These are phyloP conservation scores for Diutina ranongensis DNA, from an alignment of 1,139 yeast species.

Conservation along the genomic window DNA sequence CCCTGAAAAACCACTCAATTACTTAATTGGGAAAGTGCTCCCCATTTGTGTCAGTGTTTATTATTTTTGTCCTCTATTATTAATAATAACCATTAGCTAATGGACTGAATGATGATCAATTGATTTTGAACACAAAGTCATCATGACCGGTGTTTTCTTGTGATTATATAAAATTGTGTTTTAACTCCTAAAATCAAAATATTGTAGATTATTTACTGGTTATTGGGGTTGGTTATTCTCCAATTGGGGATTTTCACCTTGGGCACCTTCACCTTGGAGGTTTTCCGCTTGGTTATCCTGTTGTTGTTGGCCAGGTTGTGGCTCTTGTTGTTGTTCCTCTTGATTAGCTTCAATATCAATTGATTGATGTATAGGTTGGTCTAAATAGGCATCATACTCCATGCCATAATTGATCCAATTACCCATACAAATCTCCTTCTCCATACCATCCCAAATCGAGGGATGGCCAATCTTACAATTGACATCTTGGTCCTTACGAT, in stretches of 20 bases:
- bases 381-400: constrained; percentile 12
- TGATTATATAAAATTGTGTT: too few relatives aligned
- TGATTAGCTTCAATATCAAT: too few relatives aligned
- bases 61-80: too few relatives aligned
- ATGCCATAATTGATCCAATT: constrained; percentile 59
- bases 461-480: constrained; percentile 35
- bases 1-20: too few relatives aligned
- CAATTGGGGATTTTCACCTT: background rate
- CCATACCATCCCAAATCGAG: constrained; percentile 28
- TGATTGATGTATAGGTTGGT: background rate
- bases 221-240: background rate
- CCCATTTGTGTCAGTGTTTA: too few relatives aligned
- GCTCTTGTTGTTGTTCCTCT: too few relatives aligned
- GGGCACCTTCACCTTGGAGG: background rate
- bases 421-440: constrained; percentile 61
- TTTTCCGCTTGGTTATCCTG: background rate
- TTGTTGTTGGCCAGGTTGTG: background rate
- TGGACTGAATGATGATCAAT: too few relatives aligned
- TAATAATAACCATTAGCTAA: too few relatives aligned
- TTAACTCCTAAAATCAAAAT: too few relatives aligned
- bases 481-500: constrained; percentile 16
- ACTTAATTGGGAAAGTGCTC: too few relatives aligned
- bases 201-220: background rate
- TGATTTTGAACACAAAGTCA: too few relatives aligned
- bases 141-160: too few relatives aligned